Base-by-base conservation (phyloP, 1,284 basidiomycete genomes). In the Cystobasidium sp. region DNA sequence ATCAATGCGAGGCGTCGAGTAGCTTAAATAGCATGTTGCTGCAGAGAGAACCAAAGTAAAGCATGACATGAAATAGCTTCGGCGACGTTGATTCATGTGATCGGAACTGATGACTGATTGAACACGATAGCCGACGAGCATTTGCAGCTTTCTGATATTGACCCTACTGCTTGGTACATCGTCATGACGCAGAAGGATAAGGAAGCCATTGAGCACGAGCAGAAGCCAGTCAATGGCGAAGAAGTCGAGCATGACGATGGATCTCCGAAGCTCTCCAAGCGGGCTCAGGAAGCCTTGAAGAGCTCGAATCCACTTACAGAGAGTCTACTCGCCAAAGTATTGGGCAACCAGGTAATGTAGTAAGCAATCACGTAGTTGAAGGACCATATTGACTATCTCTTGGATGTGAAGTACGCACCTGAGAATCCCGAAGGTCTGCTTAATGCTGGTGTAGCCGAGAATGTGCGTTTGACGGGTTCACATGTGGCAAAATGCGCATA, bases 381-480 rank as follows among this genome's bases (percentile, higher is more conserved):
- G 31, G 5, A 31, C 31, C 31, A 31, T 31, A 31, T 5, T 31
- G 5, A 31, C 31, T 37, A n/a, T 56, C 55, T 56, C 3, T 22
- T 31, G 31, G 31, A 31, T 20, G 52, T 53, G 18, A 16, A 76
- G 74, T 63, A 55, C 44, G 52, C 75, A 1, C 68, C 68, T 44
- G 63, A 68, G 14, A 83, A 82, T 74, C 82, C 83, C 1, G 76
- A 78, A 14, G 84, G 83, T 3, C 83, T 84, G 64, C 81, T 84
- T n/a, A 83, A 83, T 5, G 77, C 84, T 16, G 83, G 84, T n/a
- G 82, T 84, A 1, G 83, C 84, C 1, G 84, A 84, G 77, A 84
- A 84, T 78, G 82, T 82, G 55, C 65, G 75, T 59, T 0, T 39
- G 37, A 6, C 18, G 14, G 18, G 5, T 12, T 41, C 24, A 59